Evolutionary conservation across 1,284 basidiomycete genomes (phyloP), one percentile per base, ranked within the genome.

Genomic region (Trametes hirsuta): DNA sequence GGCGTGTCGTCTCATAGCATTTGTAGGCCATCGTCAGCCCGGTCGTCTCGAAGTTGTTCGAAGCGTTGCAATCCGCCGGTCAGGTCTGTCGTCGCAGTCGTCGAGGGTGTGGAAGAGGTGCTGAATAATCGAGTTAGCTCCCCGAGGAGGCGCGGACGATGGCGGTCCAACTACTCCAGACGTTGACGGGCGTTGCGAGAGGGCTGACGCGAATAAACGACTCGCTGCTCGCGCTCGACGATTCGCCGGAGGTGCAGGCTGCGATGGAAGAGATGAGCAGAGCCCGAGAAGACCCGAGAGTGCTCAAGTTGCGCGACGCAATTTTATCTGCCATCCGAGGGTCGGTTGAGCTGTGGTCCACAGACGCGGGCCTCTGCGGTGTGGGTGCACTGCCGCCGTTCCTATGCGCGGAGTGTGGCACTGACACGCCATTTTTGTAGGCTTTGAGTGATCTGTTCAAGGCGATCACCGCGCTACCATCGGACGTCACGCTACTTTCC

Each of bases 121-220:
- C 37, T 55, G 62, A 47, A 30, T 34, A 22, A n/a, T 40, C 53
- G 30, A 11, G 47, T 0, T 68, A 95, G 86, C 78, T 86, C 6
- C 85, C 85, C 0, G 88, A 90, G 24, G 88, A 91, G 67, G 84
- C 89, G 0, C 83, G 84, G 6, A 71, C 74, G 0, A 68, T 84
- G 3, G 83, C 83, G 0, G 84, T 91, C 30, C 79, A 85, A 14
- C 90, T 93, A 64, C 80, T 95, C 6, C 87, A 91, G 67, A 90
- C 88, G 0, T 78, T 97, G 15, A 84, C 91, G 0, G 93, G 93
- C 9, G 86, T 94, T 39, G 90, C 93, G 6, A 91, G 90, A 62
- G 94, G 94, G 2, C 80, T 96, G 9, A 93, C 94, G 0, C 84
- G 90, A 9, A 84, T 84, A 0, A 82, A 83, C 4, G 94, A 95